phyloP scores from a whole-genome alignment of 2,329 filamentous ascomycete genomes.

The Xylariomycetidae sp. region DNA sequence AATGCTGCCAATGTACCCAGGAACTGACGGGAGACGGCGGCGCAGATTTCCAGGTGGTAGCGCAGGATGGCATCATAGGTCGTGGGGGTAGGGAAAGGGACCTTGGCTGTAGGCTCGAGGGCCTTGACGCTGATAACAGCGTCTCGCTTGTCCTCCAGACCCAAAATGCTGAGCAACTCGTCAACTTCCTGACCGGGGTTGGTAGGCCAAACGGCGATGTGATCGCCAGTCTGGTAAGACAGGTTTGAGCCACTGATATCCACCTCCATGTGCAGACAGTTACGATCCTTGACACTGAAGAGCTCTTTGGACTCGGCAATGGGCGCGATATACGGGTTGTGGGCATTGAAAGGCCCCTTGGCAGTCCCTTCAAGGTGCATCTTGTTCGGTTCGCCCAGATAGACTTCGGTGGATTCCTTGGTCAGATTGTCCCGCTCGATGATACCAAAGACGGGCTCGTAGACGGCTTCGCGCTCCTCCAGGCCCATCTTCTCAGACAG shows the following conservation, averaged over 20 bases:
- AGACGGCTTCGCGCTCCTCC: conserved; percentile 92
- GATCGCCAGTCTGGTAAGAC: conserved; percentile 91
- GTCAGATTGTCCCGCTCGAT: conserved; percentile 68
- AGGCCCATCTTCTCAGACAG: conserved; percentile 77
- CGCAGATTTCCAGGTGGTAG: conserved; percentile 96
- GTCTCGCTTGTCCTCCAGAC: conserved; percentile 69
- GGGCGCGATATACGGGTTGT: conserved; percentile 95
- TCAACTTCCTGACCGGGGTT: conserved; percentile 92
- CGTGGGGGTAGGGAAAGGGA: conserved; percentile 94
- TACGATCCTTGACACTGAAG: conserved; percentile 82
- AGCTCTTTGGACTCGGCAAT: conserved; percentile 87
- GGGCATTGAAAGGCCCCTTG: conserved; percentile 89
- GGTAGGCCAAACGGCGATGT: conserved; percentile 95
- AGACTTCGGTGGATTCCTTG: conserved; percentile 73
- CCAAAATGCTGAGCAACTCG: conserved; percentile 75
- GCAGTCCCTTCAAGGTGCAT: conserved; percentile 81
- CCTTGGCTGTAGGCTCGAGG: conserved; percentile 90
- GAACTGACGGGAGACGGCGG: conserved; percentile 93
- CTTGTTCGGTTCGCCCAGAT: conserved; percentile 93
- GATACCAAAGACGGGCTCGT: conserved; percentile 87
- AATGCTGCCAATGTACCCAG: conserved; percentile 82
- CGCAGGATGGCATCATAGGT: conserved; percentile 90
- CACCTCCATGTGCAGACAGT: conserved; percentile 95
- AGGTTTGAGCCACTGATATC: conserved; percentile 86
- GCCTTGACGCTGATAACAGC: conserved; percentile 83